A percentile compares a stretch with the other conserved stretches of the same genome.
phyloP scores from a whole-genome alignment of 768 basidiomycete species.

The Sutorius australiensis region DNA sequence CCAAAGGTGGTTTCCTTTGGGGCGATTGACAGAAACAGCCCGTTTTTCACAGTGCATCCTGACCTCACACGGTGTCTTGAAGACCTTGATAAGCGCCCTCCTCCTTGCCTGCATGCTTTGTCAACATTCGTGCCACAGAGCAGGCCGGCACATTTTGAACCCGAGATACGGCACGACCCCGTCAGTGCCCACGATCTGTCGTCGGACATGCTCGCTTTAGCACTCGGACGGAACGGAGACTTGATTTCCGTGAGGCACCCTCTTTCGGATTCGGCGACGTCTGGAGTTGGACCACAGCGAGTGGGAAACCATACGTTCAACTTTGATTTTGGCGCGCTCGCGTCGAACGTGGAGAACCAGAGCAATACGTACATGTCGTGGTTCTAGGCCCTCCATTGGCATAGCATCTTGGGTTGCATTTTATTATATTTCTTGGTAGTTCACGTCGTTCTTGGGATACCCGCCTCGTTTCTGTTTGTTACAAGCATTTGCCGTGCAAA shows the following conservation, averaged over 20 bases:
- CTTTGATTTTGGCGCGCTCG: conserved; percentile 60
- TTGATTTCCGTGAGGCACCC: conserved; percentile 17
- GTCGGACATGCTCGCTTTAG: conserved; percentile 32
- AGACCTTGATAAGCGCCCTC: conserved; percentile 20
- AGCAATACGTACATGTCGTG: conserved; percentile 61
- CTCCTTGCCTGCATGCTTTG: conserved; percentile 20
- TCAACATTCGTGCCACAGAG: conserved; percentile 23
- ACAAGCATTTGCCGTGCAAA: conserved; percentile 2
- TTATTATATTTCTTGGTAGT: conserved; percentile 15
- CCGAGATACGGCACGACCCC: conserved; percentile 18
- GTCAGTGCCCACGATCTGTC: conserved; percentile 27
- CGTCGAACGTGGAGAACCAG: conserved; percentile 52
- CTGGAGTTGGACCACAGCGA: conserved; percentile 32
- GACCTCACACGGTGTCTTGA: conserved; percentile 24
- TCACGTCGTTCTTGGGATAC: conserved; percentile 11
- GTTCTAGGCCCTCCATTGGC: conserved; percentile 41
- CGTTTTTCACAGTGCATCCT: conserved; percentile 24
- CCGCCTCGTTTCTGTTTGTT: not conserved
- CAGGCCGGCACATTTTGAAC: conserved; percentile 14
- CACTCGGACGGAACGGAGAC: conserved; percentile 29
- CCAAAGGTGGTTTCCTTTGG: not conserved
- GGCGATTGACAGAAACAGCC: conserved; percentile 1
- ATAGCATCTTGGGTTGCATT: conserved; percentile 12
- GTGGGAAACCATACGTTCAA: conserved; percentile 56
- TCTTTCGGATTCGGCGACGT: conserved; percentile 16